Evolutionary conservation across 306 rosid genomes (phyloP).

Genomic region (Delonix regia): DNA sequence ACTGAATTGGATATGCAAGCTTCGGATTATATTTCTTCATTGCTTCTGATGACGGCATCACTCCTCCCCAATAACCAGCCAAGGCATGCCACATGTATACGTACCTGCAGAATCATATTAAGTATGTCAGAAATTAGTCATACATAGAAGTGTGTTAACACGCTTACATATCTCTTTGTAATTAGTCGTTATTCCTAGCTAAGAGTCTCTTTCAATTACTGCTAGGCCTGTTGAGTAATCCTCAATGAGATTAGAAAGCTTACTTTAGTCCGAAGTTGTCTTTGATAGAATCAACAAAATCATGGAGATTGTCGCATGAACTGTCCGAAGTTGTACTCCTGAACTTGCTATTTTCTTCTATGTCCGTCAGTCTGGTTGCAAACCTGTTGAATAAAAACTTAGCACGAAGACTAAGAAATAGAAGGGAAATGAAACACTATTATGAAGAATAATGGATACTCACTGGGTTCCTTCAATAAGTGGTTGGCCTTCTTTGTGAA

Average conservation of each 20-base stretch:
- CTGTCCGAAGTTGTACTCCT: slow-evolving; percentile 40
- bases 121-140: no score
- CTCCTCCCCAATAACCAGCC: slow-evolving; percentile 87
- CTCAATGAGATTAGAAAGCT: slow-evolving; percentile 33
- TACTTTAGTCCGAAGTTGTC: slow-evolving; percentile 65
- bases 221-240: neutral
- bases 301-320: slow-evolving; percentile 46
- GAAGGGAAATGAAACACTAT: neutral
- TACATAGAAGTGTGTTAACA: neutral
- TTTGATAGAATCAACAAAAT: slow-evolving; percentile 57
- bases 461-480: slow-evolving; percentile 60
- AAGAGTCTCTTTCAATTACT: neutral
- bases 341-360: slow-evolving; percentile 72
- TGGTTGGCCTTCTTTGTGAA: slow-evolving; percentile 59
- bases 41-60: slow-evolving; percentile 56
- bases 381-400: slow-evolving; percentile 45
- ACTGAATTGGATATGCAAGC: slow-evolving; percentile 58
- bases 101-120: slow-evolving; percentile 42
- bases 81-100: slow-evolving; percentile 80
- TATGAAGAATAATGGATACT: slow-evolving; percentile 33
- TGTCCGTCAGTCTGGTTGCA: slow-evolving; percentile 60
- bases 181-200: neutral
- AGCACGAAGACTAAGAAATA: slow-evolving; percentile 29
- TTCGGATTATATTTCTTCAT: slow-evolving; percentile 66
- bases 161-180: neutral